These are phyloP conservation scores for Daldinia sp. DNA, from an alignment of 2,329 filamentous ascomycete species.

Conservation along the genomic window DNA sequence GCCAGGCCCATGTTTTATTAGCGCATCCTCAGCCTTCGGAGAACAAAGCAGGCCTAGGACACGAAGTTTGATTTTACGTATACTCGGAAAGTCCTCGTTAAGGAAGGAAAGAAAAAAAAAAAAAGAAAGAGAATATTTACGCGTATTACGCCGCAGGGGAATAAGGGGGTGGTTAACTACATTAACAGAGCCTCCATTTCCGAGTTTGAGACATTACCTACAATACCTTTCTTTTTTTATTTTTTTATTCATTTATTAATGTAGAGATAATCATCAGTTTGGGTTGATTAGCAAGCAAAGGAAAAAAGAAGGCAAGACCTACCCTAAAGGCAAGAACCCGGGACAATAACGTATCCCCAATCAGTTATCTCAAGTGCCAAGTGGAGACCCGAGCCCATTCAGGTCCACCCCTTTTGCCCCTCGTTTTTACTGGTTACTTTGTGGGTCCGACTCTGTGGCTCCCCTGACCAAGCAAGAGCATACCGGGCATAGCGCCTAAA, in stretches of 20 bases:
- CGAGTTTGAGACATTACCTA: slow-evolving; percentile 22
- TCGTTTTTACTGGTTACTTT: slow-evolving; percentile 20
- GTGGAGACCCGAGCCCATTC: slow-evolving; percentile 33
- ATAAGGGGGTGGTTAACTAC: not conserved
- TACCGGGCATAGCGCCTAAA: slow-evolving; percentile 25
- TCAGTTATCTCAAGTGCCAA: not conserved
- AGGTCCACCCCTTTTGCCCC: slow-evolving; percentile 39
- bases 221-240: not conserved
- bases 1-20: slow-evolving; percentile 31
- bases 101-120: not conserved
- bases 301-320: not conserved
- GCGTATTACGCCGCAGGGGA: slow-evolving; percentile 18
- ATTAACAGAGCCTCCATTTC: slow-evolving; percentile 15
- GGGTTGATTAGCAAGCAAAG: slow-evolving; percentile 40
- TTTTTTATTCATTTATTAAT: not conserved
- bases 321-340: slow-evolving; percentile 7
- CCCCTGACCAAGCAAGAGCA: slow-evolving; percentile 26
- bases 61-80: not conserved
- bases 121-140: not conserved
- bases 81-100: not conserved
- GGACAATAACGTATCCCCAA: slow-evolving; percentile 37
- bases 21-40: slow-evolving; percentile 31
- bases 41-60: slow-evolving; percentile 12
- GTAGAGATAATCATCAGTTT: not conserved
- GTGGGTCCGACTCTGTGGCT: slow-evolving; percentile 10